Conservation (phyloP, 2,329 filamentous ascomycete species). For the Zasmidium cellare region DNA sequence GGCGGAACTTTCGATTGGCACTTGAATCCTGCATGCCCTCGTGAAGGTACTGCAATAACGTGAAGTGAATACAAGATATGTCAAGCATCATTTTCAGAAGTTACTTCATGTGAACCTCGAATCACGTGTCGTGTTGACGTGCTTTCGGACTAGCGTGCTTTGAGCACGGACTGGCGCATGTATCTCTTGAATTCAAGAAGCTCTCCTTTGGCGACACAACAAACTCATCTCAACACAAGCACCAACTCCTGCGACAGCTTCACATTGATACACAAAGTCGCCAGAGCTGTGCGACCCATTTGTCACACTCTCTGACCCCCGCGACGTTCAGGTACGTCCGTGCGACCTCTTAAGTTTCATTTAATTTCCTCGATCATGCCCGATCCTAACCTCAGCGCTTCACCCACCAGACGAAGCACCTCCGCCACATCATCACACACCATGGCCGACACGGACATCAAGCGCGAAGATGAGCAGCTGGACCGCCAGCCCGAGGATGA, state of each 20-base stretch:
- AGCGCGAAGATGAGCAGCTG: slow-evolving; percentile 27
- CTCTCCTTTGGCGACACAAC: not conserved
- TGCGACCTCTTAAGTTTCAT: slow-evolving; percentile 5
- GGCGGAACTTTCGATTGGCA: too few relatives aligned
- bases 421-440: slow-evolving; percentile 23
- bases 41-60: too few relatives aligned
- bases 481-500: slow-evolving; percentile 29
- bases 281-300: slow-evolving; percentile 1
- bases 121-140: not conserved
- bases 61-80: too few relatives aligned
- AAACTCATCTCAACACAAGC: not conserved
- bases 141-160: not conserved
- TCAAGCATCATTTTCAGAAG: not conserved
- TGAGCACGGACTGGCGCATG: not conserved
- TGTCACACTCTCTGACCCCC: slow-evolving; percentile 3
- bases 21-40: too few relatives aligned
- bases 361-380: slow-evolving; percentile 10
- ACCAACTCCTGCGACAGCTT: not conserved
- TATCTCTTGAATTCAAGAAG: not conserved
- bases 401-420: slow-evolving; percentile 10
- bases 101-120: not conserved
- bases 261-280: not conserved
- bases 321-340: slow-evolving; percentile 10
- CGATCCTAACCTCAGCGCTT: slow-evolving; percentile 5
- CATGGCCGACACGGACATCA: slow-evolving; percentile 30